Evolutionary conservation across 2,329 filamentous ascomycete species (phyloP).

Genomic region (Arthrobotrys megalospora): DNA sequence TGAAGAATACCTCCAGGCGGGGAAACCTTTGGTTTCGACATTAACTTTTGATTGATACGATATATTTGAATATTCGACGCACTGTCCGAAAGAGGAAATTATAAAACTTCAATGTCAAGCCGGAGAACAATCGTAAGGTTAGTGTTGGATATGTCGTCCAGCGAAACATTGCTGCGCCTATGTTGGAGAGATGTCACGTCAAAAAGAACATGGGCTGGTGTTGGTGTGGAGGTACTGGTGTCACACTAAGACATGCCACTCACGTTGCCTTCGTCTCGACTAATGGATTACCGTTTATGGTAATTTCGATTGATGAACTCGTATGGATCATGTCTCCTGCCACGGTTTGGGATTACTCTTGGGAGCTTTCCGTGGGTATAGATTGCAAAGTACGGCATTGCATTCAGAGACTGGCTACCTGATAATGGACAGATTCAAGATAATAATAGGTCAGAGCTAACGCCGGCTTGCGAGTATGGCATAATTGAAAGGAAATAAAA

Average conservation of each 20-base stretch:
- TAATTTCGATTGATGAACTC: conserved; percentile 15
- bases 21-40: neutral
- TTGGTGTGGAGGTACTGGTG: neutral
- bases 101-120: conserved; percentile 16
- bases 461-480: conserved; percentile 38
- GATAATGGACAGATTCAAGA: conserved; percentile 1
- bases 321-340: neutral
- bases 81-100: conserved; percentile 14
- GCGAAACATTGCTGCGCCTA: neutral
- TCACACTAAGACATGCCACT: neutral
- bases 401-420: conserved; percentile 5
- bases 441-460: conserved; percentile 12
- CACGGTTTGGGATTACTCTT: neutral
- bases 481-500: conserved; percentile 9
- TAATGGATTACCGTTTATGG: neutral
- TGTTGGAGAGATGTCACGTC: conserved; percentile 7
- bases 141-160: conserved; percentile 25
- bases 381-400: conserved; percentile 14
- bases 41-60: neutral
- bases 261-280: neutral
- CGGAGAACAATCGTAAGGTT: conserved; percentile 51
- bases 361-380: neutral
- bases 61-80: neutral
- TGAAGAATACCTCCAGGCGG: neutral
- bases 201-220: neutral